Conservation (phyloP, 371 early-diverging fungal species). For the Ordospora pajunii region DNA sequence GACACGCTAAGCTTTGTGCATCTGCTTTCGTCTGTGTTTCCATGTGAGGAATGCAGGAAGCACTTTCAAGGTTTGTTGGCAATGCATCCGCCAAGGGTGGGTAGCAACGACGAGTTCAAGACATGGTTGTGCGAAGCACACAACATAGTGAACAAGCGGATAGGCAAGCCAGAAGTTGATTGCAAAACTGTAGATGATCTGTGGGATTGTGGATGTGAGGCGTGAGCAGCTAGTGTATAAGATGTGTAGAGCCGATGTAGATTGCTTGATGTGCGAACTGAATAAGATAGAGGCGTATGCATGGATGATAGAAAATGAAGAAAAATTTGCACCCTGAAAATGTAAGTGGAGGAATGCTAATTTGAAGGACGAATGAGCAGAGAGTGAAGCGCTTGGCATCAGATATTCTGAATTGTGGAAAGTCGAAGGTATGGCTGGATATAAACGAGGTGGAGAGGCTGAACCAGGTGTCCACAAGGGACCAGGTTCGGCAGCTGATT, state of each 20-base stretch:
- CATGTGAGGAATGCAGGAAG: conserved; percentile 77
- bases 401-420: conserved; percentile 90
- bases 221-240: neutral
- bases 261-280: neutral
- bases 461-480: conserved; percentile 87
- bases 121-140: conserved; percentile 86
- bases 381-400: conserved; percentile 73
- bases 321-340: conserved; percentile 29
- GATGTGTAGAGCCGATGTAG: neutral
- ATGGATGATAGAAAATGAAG: neutral
- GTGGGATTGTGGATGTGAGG: conserved; percentile 67
- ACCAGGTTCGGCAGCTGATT: conserved; percentile 78
- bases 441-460: conserved; percentile 89
- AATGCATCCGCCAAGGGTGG: conserved; percentile 73
- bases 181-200: conserved; percentile 78
- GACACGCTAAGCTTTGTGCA: conserved; percentile 71
- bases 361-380: conserved; percentile 62
- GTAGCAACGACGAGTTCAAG: conserved; percentile 66
- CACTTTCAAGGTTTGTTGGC: conserved; percentile 64
- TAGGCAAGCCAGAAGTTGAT: conserved; percentile 81
- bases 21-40: conserved; percentile 77
- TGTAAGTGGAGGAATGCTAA: conserved; percentile 33
- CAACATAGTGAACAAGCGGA: conserved; percentile 82
- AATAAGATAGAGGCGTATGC: neutral
- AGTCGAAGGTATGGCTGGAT: conserved; percentile 98